Evolutionary conservation across 208 protist species (phyloP), one percentile per base, ranked within the genome.

Genomic region (Wallacemonas sp.): DNA sequence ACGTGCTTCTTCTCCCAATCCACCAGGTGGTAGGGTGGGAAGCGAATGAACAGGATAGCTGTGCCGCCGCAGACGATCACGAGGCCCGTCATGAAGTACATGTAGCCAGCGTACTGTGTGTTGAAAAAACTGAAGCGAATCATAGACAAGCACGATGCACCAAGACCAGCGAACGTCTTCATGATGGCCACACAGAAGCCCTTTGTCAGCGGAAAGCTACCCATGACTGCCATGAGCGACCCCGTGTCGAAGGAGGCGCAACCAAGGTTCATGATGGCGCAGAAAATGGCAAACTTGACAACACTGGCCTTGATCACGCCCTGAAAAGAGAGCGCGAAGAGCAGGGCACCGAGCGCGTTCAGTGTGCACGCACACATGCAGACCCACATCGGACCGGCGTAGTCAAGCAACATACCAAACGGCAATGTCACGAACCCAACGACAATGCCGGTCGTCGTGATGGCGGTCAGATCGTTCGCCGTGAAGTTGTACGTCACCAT

Each of bases 181-280:
- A 78, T 79, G 58, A 82, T 54, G 10, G 60, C 73, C 30, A 90
- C 83, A 10, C 79, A 68, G 22, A 57, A 65, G 3, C 80, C 81
- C n/a, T 76, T 76, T 1, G 57, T 71, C 15, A 77, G 42, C 22
- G 83, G 83, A 52, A 90, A 90, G 65, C 58, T 85, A 48, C 66
- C 68, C 15, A 90, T 62, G 9, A 84, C 34, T 3, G 83, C 66
- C 83, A 90, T 90, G n/a, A 90, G 66, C n/a, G 83, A 78, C 22
- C 74, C 78, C 12, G 72, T 69, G 36, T 87, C 83, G 42, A 90
- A 82, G 22, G 58, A 73, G n/a, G 67, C 24, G 22, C 78, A 83
- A 33, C 83, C 83, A 34, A 82, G 71, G 64, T 83, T 77, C 68
- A 85, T 61, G 39, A 89, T 76, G 26, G 79, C 79, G 48, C 68